Evolutionary conservation across 768 basidiomycete genomes (phyloP).

Genomic region (Tylopilus vinaceipallidus): DNA sequence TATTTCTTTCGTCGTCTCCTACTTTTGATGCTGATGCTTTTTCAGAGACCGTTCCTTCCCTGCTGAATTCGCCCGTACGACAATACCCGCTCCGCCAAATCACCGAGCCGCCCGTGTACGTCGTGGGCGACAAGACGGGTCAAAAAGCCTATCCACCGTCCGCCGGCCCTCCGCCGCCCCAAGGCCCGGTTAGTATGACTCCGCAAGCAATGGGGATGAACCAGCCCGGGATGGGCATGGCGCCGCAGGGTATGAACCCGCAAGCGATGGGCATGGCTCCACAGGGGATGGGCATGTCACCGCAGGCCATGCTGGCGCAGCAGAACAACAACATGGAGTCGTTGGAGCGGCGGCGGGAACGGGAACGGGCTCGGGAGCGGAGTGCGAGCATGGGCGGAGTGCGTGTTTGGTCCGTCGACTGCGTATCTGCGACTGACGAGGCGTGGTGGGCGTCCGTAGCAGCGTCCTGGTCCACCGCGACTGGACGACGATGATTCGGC

Average conservation of each 20-base stretch:
- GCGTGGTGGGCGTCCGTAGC: constrained; percentile 12
- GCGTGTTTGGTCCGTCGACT: constrained; percentile 15
- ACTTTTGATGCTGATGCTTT: constrained; percentile 9
- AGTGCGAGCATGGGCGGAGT: constrained; percentile 42
- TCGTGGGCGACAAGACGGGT: constrained; percentile 70
- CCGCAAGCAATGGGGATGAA: constrained; percentile 26
- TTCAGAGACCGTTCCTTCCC: constrained; percentile 56
- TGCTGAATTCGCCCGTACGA: constrained; percentile 62
- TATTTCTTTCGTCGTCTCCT: constrained; percentile 4
- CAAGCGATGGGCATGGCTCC: constrained; percentile 23
- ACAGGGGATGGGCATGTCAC: constrained; percentile 31
- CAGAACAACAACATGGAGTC: constrained; percentile 73
- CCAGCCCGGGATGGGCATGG: constrained; percentile 24
- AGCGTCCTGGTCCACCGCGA: constrained; percentile 33
- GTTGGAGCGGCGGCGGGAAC: constrained; percentile 59
- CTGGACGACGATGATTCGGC: constrained; percentile 65
- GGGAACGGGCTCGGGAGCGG: constrained; percentile 53
- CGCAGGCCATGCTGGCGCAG: constrained; percentile 67
- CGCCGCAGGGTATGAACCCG: constrained; percentile 26
- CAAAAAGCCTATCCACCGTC: constrained; percentile 55
- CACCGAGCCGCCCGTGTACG: constrained; percentile 66
- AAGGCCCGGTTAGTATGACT: constrained; percentile 26
- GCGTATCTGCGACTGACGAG: not conserved
- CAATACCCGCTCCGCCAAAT: constrained; percentile 66
- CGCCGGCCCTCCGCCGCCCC: constrained; percentile 31